Evolutionary conservation across 73 alveolate genomes (phyloP).

Genomic region (Blepharisma japonicum): DNA sequence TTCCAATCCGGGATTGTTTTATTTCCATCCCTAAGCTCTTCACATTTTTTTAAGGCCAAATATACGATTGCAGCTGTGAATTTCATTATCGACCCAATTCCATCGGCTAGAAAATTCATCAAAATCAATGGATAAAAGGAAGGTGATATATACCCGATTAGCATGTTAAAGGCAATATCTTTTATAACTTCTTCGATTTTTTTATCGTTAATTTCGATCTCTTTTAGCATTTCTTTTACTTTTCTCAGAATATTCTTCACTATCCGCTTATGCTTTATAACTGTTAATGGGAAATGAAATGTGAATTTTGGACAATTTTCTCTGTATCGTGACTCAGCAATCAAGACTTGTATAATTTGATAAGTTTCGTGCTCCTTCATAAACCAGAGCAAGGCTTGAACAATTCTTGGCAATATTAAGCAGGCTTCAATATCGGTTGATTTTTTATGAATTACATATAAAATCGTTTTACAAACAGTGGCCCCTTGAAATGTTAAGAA

Average conservation of each 20-base stretch:
- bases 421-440: neutral
- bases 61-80: neutral
- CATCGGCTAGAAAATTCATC: constrained; percentile 10
- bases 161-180: neutral
- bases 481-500: neutral
- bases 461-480: neutral
- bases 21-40: neutral
- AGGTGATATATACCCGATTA: neutral
- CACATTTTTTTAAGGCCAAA: neutral
- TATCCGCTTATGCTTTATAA: neutral
- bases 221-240: neutral
- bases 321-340: neutral
- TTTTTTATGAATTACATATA: neutral
- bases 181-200: neutral
- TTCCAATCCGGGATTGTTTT: neutral
- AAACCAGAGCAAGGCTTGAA: neutral
- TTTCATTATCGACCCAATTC: neutral
- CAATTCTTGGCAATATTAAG: neutral
- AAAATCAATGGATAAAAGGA: neutral
- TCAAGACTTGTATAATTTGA: neutral
- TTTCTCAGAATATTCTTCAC: neutral
- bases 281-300: neutral
- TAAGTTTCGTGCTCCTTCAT: neutral
- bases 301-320: neutral
- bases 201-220: neutral